phyloP scores from a whole-genome alignment of 495 filamentous ascomycete genomes.

The Lentithecium fluviatile region DNA sequence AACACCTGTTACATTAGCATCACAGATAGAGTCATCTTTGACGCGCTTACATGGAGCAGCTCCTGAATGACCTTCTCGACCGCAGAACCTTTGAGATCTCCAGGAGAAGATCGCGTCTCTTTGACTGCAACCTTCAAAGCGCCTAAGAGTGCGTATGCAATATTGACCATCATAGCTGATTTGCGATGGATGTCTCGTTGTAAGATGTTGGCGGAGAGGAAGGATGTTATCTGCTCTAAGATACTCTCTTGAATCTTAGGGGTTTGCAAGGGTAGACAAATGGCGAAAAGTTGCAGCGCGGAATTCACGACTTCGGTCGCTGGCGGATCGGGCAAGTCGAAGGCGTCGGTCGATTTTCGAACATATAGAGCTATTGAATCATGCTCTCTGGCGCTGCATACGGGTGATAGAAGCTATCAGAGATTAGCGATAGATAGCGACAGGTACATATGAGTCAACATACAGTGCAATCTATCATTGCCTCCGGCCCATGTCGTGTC shows the following conservation, averaged over 20 bases:
- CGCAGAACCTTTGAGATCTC: slow-evolving; percentile 68
- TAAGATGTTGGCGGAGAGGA: slow-evolving; percentile 71
- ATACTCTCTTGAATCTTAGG: slow-evolving; percentile 93
- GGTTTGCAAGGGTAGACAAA: slow-evolving; percentile 81
- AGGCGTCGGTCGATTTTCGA: slow-evolving; percentile 40
- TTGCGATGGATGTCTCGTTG: slow-evolving; percentile 86
- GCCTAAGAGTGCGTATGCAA: slow-evolving; percentile 75
- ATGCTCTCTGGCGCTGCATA: slow-evolving; percentile 82
- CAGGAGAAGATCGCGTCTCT: slow-evolving; percentile 69
- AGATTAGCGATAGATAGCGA: not conserved
- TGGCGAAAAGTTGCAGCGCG: slow-evolving; percentile 87
- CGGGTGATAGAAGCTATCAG: slow-evolving; percentile 62
- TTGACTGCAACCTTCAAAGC: slow-evolving; percentile 80
- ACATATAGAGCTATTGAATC: slow-evolving; percentile 84
- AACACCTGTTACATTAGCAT: slow-evolving; percentile 54
- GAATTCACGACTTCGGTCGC: slow-evolving; percentile 91
- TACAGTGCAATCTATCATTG: slow-evolving; percentile 66
- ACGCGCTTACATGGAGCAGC: slow-evolving; percentile 60
- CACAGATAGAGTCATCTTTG: not conserved
- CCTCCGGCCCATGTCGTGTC: slow-evolving; percentile 62
- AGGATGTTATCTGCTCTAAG: slow-evolving; percentile 86
- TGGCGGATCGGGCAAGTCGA: slow-evolving; percentile 70
- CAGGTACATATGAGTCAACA: slow-evolving; percentile 1
- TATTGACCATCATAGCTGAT: slow-evolving; percentile 86
- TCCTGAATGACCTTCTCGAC: slow-evolving; percentile 89